Evolutionary conservation across 2,329 filamentous ascomycete genomes (phyloP).

Genomic region (Pyricularia pennisetigena): DNA sequence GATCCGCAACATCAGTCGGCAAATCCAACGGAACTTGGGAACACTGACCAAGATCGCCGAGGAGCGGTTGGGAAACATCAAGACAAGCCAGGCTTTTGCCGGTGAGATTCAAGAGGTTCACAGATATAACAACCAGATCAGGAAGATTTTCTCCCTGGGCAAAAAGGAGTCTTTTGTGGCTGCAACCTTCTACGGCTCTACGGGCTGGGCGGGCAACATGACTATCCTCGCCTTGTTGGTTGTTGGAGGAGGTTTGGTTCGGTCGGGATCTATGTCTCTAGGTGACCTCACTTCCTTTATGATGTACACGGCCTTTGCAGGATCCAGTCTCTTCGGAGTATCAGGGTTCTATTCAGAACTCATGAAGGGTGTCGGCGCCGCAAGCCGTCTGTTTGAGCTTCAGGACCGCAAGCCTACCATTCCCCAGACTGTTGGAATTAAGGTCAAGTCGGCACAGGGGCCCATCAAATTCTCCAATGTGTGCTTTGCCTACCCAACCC

Average conservation of each 20-base stretch:
- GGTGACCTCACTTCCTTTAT: slow-evolving; percentile 93
- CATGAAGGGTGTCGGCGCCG: slow-evolving; percentile 97
- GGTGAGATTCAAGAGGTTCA: slow-evolving; percentile 84
- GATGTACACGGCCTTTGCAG: slow-evolving; percentile 90
- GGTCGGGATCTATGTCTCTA: slow-evolving; percentile 74
- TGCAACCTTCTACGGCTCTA: slow-evolving; percentile 80
- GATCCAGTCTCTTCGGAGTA: slow-evolving; percentile 83
- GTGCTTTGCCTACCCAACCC: slow-evolving; percentile 83
- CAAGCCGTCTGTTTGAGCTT: slow-evolving; percentile 90
- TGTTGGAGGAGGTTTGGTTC: slow-evolving; percentile 83
- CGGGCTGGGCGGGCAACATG: slow-evolving; percentile 91
- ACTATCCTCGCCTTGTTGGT: slow-evolving; percentile 87
- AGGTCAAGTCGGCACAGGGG: slow-evolving; percentile 75
- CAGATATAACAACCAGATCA: slow-evolving; percentile 86
- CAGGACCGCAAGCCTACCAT: slow-evolving; percentile 85
- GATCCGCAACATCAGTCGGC: slow-evolving; percentile 80
- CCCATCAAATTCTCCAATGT: slow-evolving; percentile 83
- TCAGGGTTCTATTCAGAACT: slow-evolving; percentile 96
- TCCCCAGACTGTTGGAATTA: slow-evolving; percentile 71
- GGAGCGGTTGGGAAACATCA: slow-evolving; percentile 92
- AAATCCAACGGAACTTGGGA: slow-evolving; percentile 89
- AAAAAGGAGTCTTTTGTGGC: slow-evolving; percentile 79
- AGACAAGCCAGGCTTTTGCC: slow-evolving; percentile 92
- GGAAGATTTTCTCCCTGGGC: slow-evolving; percentile 84
- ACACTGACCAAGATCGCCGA: slow-evolving; percentile 94